These are phyloP conservation scores for Balakata baccata DNA, from an alignment of 345 rosid species.

Conservation along the genomic window DNA sequence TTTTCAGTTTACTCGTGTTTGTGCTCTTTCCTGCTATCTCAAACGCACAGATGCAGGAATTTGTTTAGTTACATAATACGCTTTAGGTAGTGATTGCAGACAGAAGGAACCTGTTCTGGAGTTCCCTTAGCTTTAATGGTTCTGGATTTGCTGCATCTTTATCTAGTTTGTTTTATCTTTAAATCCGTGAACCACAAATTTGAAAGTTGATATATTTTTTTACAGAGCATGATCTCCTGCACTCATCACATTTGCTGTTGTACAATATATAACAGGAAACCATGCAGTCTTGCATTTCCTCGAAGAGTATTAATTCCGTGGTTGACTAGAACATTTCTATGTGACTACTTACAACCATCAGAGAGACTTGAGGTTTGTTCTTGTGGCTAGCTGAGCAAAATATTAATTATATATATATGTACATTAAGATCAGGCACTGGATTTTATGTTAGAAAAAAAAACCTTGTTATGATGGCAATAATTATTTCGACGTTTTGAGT, in stretches of 20 bases:
- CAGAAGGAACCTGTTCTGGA: background rate
- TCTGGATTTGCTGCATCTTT: background rate
- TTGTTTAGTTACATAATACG: no score
- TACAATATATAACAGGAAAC: constrained; percentile 47
- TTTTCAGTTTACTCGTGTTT: background rate
- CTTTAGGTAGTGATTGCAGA: background rate
- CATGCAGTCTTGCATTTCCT: constrained; percentile 56
- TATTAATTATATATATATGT: background rate
- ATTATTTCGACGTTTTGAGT: background rate
- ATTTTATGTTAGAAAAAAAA: background rate
- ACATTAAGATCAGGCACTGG: background rate
- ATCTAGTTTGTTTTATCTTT: constrained; percentile 7
- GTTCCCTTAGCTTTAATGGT: background rate
- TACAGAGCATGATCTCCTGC: background rate
- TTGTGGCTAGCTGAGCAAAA: background rate
- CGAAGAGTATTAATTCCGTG: constrained; percentile 82
- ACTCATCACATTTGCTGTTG: background rate
- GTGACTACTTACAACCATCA: constrained; percentile 76
- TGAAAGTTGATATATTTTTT: constrained; percentile 3
- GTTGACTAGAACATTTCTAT: constrained; percentile 53
- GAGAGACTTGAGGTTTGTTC: constrained; percentile 71
- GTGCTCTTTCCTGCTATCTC: background rate
- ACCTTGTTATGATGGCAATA: background rate
- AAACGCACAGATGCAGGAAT: background rate
- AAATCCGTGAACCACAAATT: background rate